Evolutionary conservation across 495 filamentous ascomycete species (phyloP), one percentile per base, ranked within the genome.

Genomic region (Podospora fimiseda): DNA sequence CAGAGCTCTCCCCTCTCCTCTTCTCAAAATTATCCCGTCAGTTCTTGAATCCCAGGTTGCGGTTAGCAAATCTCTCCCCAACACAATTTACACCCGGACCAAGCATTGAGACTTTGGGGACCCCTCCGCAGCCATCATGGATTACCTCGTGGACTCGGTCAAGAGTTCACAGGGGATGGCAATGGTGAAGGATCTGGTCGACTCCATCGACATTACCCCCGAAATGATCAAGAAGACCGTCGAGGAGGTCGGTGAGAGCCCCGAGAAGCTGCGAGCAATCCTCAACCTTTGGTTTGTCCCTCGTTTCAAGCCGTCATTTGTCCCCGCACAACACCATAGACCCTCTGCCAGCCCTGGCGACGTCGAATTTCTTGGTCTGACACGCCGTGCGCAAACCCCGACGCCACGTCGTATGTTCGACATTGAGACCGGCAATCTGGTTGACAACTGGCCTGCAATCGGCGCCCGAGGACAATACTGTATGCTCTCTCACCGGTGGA

Each of bases 401-500:
- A 48, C 57, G n/a, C n/a, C n/a, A n/a, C n/a, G n/a, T 27, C 66
- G 70, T 55, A 75, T 77, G 73, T 70, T 77, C 52, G 68, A 77
- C 51, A 48, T 77, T 22, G 63, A 69, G n/a, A 75, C 72, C 2
- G 63, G 56, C 11, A 70, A 70, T 40, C 58, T 75, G 40, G 68
- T 72, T 7, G 56, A 64, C n/a, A n/a, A n/a, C 13, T 60, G 53
- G 15, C 64, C 61, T 6, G 49, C 60, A 18, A 60, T 64, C 40
- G 58, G 66, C 27, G 13, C 42, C n/a, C 55, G 56, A 0, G 68
- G 68, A 8, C 61, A 69, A 30, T 77, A 77, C 45, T 73, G 70
- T 21, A 74, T 77, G 53, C 59, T 77, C 5, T 75, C 72, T 1
- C 74, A 77, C 47, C 66, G 72, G 42, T 77, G 74, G 72, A 75